Conservation (phyloP, 176 grass and related monocot genomes). For the Triticum turgidum region DNA sequence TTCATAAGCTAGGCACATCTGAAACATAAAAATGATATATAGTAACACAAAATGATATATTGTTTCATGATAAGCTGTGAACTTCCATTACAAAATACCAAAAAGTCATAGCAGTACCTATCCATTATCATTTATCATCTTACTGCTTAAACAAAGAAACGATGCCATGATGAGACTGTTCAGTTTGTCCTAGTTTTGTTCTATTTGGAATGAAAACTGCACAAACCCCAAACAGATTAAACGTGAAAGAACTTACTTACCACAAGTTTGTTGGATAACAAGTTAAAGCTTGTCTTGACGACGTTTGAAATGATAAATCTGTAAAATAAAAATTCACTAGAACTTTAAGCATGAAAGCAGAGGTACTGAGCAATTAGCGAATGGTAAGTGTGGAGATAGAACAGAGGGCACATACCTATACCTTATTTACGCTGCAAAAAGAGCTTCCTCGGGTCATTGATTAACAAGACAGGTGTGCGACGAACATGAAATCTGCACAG, state of each 20-base stretch:
- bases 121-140: not conserved
- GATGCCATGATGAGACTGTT: not conserved
- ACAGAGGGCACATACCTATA: not conserved
- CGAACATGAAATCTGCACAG: conserved; percentile 1
- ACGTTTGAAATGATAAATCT: conserved; percentile 7
- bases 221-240: not conserved
- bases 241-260: not conserved
- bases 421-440: not conserved
- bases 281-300: not conserved
- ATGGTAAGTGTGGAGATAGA: not conserved
- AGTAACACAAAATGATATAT: not conserved
- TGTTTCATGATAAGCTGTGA: too few relatives aligned
- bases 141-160: not conserved
- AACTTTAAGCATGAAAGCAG: not conserved
- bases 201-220: not conserved
- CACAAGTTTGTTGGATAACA: not conserved
- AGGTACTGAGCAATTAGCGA: not conserved
- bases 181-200: not conserved
- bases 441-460: not conserved
- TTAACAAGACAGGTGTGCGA: not conserved
- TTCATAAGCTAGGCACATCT: not conserved
- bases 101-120: not conserved
- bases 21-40: not conserved
- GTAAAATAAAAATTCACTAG: not conserved
- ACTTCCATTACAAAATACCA: not conserved